phyloP scores from a whole-genome alignment of 352 stramenopile species.

The Globisporangium viniferum region DNA sequence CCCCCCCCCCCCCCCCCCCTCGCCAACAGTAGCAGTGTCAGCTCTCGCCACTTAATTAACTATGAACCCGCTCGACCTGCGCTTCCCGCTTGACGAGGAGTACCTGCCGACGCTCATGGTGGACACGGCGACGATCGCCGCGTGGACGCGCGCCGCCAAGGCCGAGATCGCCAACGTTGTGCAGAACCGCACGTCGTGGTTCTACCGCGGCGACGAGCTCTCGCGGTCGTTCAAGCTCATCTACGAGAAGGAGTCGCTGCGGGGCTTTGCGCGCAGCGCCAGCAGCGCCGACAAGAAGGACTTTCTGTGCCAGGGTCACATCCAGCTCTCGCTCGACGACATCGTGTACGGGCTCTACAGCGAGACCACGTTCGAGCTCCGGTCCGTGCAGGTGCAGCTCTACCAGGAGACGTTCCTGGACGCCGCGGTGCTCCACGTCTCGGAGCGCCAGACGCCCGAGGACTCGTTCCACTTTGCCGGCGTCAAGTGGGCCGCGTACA shows the following conservation, averaged over 20 bases:
- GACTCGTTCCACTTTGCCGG: conserved; percentile 49
- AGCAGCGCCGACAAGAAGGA: conserved; percentile 27
- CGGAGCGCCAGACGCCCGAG: conserved; percentile 21
- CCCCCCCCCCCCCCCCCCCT: background rate
- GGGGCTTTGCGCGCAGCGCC: conserved; percentile 23
- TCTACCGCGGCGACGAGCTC: conserved; percentile 33
- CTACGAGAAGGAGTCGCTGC: conserved; percentile 28
- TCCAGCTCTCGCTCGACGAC: conserved; percentile 37
- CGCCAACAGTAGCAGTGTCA: background rate
- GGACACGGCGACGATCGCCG: conserved; percentile 16
- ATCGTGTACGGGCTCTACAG: conserved; percentile 30
- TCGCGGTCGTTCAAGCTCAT: conserved; percentile 30
- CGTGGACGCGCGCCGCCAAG: conserved; percentile 29
- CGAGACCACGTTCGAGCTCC: conserved; percentile 34
- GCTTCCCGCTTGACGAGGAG: conserved; percentile 13
- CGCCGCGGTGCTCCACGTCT: conserved; percentile 37
- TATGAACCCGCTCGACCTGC: conserved; percentile 12
- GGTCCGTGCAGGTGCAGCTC: conserved; percentile 35
- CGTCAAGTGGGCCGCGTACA: conserved; percentile 41
- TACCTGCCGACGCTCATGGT: conserved; percentile 11
- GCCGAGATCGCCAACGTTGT: conserved; percentile 34
- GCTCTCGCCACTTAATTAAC: background rate
- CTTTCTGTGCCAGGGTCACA: conserved; percentile 28
- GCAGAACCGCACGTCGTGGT: conserved; percentile 35
- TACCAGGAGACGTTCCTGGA: conserved; percentile 49